These are phyloP conservation scores for Chlorella sorokiniana DNA, from an alignment of 139 green algal species.

Conservation along the genomic window DNA sequence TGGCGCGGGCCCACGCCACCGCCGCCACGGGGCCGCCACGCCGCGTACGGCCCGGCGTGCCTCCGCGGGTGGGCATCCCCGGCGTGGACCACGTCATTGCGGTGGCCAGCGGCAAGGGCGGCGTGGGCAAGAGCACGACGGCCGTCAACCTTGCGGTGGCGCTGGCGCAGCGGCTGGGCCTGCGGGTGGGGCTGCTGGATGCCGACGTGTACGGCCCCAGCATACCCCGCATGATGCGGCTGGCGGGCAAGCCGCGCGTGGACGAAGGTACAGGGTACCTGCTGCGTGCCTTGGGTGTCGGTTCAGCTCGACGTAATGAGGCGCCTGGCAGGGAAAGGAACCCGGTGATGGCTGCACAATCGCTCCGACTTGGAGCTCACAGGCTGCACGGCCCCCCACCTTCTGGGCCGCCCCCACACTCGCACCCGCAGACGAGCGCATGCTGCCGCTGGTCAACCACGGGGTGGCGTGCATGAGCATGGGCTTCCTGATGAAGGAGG, in stretches of 20 bases:
- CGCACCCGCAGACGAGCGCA: constrained; percentile 35
- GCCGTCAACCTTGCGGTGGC: constrained; percentile 84
- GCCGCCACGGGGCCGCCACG: background rate
- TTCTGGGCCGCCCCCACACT: background rate
- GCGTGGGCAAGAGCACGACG: constrained; percentile 92
- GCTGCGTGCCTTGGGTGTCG: background rate
- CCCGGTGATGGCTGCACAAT: no score
- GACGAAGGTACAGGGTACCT: background rate
- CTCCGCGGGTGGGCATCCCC: constrained; percentile 15
- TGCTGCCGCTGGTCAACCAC: constrained; percentile 76
- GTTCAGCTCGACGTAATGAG: no score
- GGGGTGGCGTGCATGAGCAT: constrained; percentile 87
- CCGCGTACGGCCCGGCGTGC: background rate
- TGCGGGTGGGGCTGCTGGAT: constrained; percentile 89
- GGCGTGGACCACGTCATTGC: constrained; percentile 84
- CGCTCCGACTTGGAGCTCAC: no score
- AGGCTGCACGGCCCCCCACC: background rate
- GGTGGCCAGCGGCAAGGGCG: constrained; percentile 91
- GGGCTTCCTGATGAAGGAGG: constrained; percentile 85
- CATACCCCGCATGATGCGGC: constrained; percentile 82
- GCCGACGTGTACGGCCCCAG: constrained; percentile 93
- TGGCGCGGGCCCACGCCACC: background rate
- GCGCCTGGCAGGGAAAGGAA: no score
- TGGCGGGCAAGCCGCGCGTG: constrained; percentile 61
- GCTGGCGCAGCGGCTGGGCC: constrained; percentile 57